phyloP scores from a whole-genome alignment of 306 rosid species.

The Quercus dentata region DNA sequence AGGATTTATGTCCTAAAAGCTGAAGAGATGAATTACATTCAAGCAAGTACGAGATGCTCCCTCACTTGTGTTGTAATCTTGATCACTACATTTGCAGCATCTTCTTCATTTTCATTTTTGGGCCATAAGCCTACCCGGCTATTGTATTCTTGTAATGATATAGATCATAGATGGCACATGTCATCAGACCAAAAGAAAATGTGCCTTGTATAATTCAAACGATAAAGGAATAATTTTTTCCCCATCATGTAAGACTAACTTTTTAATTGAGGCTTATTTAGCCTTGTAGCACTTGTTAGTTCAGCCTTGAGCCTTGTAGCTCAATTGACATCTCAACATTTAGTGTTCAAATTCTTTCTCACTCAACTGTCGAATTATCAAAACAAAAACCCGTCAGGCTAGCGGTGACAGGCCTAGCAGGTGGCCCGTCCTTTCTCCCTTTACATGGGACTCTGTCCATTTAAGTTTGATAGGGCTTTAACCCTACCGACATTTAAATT shows the following conservation, averaged over 20 bases:
- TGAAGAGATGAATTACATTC: constrained; percentile 8
- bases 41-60: not conserved
- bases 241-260: not conserved
- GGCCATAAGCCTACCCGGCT: too few relatives aligned
- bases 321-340: too few relatives aligned
- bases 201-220: not conserved
- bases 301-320: too few relatives aligned
- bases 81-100: not conserved
- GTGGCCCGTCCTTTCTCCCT: too few relatives aligned
- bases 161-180: not conserved
- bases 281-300: too few relatives aligned
- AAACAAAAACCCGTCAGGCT: too few relatives aligned
- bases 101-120: not conserved
- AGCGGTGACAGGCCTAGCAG: too few relatives aligned
- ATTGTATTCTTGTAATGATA: not conserved
- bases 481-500: too few relatives aligned
- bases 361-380: too few relatives aligned
- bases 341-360: too few relatives aligned
- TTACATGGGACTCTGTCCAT: too few relatives aligned
- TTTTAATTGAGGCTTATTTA: not conserved
- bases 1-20: constrained; percentile 36
- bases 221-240: not conserved
- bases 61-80: not conserved
- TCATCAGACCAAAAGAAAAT: not conserved
- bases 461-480: too few relatives aligned